Percentiles rank a stretch among this genome's conserved stretches.
These are phyloP conservation scores for Malus fusca DNA, from an alignment of 306 rosid genomes.

Conservation along the genomic window DNA sequence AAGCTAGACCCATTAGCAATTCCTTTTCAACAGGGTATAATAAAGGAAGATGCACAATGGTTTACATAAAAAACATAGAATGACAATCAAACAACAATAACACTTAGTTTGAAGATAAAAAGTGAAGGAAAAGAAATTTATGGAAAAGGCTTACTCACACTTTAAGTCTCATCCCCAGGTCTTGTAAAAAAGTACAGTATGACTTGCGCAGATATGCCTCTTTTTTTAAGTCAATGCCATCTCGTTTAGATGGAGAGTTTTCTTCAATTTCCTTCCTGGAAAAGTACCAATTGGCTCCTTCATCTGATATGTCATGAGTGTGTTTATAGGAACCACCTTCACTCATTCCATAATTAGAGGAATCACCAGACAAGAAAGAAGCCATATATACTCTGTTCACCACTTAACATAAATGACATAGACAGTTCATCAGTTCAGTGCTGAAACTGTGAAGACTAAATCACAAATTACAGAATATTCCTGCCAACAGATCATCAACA, in stretches of 20 bases:
- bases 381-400: conserved; percentile 32
- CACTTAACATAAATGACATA: neutral
- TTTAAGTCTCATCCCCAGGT: conserved; percentile 93
- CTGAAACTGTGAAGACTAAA: neutral
- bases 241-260: conserved; percentile 73
- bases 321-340: conserved; percentile 36
- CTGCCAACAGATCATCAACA: conserved; percentile 1
- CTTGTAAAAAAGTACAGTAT: conserved; percentile 91
- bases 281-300: conserved; percentile 66
- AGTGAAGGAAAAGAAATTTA: neutral
- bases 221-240: conserved; percentile 88
- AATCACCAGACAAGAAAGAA: conserved; percentile 32
- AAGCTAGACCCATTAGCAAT: neutral
- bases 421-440: neutral
- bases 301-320: conserved; percentile 35
- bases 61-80: neutral
- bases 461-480: conserved; percentile 1
- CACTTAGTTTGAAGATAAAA: neutral
- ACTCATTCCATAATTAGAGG: conserved; percentile 27
- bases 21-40: neutral
- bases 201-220: conserved; percentile 92
- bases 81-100: neutral
- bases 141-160: conserved; percentile 50
- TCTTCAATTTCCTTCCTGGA: conserved; percentile 85
- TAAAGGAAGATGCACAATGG: neutral